phyloP scores from a whole-genome alignment of 257 asterid genomes.

The Cinchona pubescens region DNA sequence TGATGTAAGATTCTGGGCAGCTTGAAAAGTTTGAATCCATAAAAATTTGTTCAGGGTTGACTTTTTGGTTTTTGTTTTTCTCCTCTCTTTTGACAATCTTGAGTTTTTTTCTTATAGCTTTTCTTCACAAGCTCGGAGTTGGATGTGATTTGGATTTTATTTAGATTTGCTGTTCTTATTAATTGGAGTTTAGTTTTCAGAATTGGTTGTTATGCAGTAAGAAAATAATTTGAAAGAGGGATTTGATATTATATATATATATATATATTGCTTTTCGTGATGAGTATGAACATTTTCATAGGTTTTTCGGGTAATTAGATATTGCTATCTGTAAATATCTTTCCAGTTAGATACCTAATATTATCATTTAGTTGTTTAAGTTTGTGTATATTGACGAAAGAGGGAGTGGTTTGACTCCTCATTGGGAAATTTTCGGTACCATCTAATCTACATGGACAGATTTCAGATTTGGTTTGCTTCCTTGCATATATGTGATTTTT shows the following conservation, averaged over 20 bases:
- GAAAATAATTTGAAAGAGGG: neutral
- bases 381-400: neutral
- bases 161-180: neutral
- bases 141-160: neutral
- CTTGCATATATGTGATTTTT: neutral
- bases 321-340: neutral
- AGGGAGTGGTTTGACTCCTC: neutral
- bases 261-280: no score
- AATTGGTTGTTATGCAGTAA: neutral
- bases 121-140: neutral
- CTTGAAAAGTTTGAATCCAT: constrained; percentile 6
- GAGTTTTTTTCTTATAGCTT: neutral
- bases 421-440: neutral
- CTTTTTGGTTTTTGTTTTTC: neutral
- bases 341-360: no score
- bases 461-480: constrained; percentile 1
- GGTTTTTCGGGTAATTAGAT: neutral
- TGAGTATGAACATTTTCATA: neutral
- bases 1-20: neutral
- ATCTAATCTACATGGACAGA: neutral
- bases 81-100: neutral
- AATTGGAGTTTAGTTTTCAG: neutral
- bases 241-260: neutral
- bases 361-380: neutral
- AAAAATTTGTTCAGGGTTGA: neutral